phyloP scores from a whole-genome alignment of 352 stramenopile species.

The Pythium biforme region DNA sequence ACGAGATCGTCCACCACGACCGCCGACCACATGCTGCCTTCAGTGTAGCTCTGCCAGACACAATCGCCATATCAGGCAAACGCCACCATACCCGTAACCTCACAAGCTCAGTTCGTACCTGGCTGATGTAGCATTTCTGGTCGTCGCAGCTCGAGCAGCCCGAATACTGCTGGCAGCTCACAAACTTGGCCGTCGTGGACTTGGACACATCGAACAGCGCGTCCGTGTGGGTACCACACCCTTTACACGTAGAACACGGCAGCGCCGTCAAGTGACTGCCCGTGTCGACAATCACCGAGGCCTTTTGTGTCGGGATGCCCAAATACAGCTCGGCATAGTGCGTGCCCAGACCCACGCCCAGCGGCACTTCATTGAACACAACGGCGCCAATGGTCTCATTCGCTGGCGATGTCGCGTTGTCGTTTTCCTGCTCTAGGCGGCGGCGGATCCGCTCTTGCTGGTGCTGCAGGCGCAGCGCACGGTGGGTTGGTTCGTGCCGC shows the following conservation, averaged over 20 bases:
- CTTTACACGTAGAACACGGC: slow-evolving; percentile 66
- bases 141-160: slow-evolving; percentile 55
- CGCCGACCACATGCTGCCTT: slow-evolving; percentile 87
- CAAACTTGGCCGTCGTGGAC: slow-evolving; percentile 71
- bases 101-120: slow-evolving; percentile 35
- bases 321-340: slow-evolving; percentile 85
- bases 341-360: slow-evolving; percentile 73
- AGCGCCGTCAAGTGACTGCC: slow-evolving; percentile 80
- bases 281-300: slow-evolving; percentile 85
- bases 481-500: slow-evolving; percentile 13
- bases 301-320: slow-evolving; percentile 71
- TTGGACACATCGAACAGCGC: slow-evolving; percentile 69
- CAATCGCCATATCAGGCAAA: neutral
- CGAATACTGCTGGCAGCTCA: slow-evolving; percentile 55
- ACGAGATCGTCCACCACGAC: slow-evolving; percentile 78
- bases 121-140: slow-evolving; percentile 68
- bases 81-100: neutral
- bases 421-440: slow-evolving; percentile 28
- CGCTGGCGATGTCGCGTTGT: neutral
- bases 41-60: slow-evolving; percentile 65
- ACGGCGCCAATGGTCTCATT: slow-evolving; percentile 30
- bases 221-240: slow-evolving; percentile 74
- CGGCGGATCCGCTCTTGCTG: slow-evolving; percentile 53
- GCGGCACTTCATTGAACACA: slow-evolving; percentile 54
- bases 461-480: slow-evolving; percentile 22